These are phyloP conservation scores for Dimocarpus longan DNA, from an alignment of 345 rosid species.

Conservation along the genomic window DNA sequence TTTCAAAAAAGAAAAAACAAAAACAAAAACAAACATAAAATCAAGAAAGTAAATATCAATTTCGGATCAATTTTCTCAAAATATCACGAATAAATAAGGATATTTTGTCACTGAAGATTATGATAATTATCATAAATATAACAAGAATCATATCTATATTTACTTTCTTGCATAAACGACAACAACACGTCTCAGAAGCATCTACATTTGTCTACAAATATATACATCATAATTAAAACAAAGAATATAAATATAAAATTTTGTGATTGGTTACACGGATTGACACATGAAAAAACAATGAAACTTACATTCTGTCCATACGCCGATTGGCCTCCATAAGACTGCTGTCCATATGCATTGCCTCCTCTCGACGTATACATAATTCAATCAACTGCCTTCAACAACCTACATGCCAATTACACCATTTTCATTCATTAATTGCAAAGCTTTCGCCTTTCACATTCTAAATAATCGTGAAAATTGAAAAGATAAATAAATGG, in stretches of 20 bases:
- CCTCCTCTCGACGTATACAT: slow-evolving; percentile 87
- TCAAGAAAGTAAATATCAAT: too few species aligned
- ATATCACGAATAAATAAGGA: too few species aligned
- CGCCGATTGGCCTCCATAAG: slow-evolving; percentile 76
- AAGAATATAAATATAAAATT: background rate
- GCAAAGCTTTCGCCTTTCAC: background rate
- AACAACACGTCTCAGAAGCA: too few species aligned
- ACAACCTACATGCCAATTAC: background rate
- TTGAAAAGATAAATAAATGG: background rate
- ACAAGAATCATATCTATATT: too few species aligned
- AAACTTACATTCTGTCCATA: slow-evolving; percentile 77
- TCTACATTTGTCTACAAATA: too few species aligned
- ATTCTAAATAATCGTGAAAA: background rate
- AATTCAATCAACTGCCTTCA: slow-evolving; percentile 20
- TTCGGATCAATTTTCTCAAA: too few species aligned
- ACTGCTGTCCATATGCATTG: slow-evolving; percentile 72
- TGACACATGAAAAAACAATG: background rate
- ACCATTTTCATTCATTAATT: background rate
- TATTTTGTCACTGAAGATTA: too few species aligned
- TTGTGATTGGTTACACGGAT: background rate
- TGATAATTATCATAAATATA: too few species aligned
- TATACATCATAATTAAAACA: background rate
- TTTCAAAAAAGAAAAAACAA: too few species aligned
- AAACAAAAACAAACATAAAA: background rate
- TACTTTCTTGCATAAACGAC: too few species aligned